Base-by-base conservation (phyloP, 441 rosid genomes). In the Erodium moschatum region DNA sequence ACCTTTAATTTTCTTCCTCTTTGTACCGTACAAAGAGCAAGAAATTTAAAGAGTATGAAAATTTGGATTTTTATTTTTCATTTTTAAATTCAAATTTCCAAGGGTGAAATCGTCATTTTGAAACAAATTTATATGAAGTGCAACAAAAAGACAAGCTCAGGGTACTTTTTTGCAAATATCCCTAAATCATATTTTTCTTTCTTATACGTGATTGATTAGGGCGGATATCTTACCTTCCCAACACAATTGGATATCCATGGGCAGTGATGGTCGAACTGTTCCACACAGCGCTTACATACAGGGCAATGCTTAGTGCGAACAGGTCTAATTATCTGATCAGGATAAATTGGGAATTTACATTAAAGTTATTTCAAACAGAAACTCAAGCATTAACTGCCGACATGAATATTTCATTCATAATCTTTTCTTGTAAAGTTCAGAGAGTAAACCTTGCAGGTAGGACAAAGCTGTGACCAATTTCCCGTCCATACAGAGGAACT, bases 161-260 rank as follows among this genome's bases (percentile, higher is more conserved):
- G 27, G 27, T 24, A 24, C 27, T 38, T 9, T 38, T 38, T 5
- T 38, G 9, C 44, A 38, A 4, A 3, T 5, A 15, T 56, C 27
- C 0, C 31, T 4, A 15, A 35, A 27, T 11, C 19, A 11, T 64
- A 3, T 64, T n/a, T 33, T 64, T 20, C 67, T n/a, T 12, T 31
- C 20, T 8, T 66, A 61, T 1, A 65, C 20, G 50, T 16, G 5
- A 61, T 61, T 6, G 66, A 48, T 12, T 13, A 18, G 68, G 38
- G 21, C 58, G 60, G 65, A 54, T 19, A 52, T 74, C 83, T 83
- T 71, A 89, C 98, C 93, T 91, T 93, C 70, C 98, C 98, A 44
- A 93, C 98, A 75, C 98, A 93, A 72, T 93, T 93, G 67, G 97
- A 89, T 78, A 93, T 91, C 98, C 98, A 93, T 3, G 97, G 98